A percentile compares a stretch with the other conserved stretches of the same genome.
These are phyloP conservation scores for Annulohypoxylon moriforme DNA, from an alignment of 495 filamentous ascomycete genomes.

Conservation along the genomic window DNA sequence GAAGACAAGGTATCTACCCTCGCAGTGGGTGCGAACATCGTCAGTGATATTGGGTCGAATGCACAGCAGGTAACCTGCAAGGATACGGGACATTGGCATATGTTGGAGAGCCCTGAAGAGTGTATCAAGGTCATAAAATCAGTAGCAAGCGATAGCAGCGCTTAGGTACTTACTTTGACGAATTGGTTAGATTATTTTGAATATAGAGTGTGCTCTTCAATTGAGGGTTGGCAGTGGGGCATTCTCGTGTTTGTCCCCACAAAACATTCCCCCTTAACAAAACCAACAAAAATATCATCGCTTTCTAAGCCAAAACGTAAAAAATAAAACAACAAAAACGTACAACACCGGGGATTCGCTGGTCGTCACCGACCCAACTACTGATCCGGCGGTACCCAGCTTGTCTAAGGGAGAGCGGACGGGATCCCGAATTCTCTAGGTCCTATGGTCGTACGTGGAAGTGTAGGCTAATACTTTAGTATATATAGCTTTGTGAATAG, in stretches of 20 bases:
- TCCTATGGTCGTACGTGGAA: constrained; percentile 59
- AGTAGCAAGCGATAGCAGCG: not conserved
- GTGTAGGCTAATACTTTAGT: not conserved
- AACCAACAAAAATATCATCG: not conserved
- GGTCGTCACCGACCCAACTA: constrained; percentile 63
- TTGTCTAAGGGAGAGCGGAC: constrained; percentile 63
- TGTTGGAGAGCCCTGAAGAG: constrained; percentile 8
- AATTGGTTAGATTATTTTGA: not conserved
- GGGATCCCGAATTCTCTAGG: constrained; percentile 60
- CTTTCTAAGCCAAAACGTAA: not conserved
- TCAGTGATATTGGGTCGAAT: constrained; percentile 1
- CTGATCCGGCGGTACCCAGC: constrained; percentile 54
- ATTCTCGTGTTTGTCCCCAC: not conserved
- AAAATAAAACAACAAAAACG: constrained; percentile 43
- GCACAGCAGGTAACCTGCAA: constrained; percentile 5
- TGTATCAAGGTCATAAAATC: constrained; percentile 7
- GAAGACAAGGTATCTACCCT: constrained; percentile 11
- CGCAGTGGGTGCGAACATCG: not conserved
- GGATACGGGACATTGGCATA: constrained; percentile 10
- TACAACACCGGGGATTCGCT: constrained; percentile 62
- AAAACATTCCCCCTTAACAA: not conserved
- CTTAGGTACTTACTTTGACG: not conserved
- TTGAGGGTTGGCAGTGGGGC: not conserved
- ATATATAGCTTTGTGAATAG: not conserved
- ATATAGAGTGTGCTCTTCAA: not conserved